Percentiles rank a stretch among this genome's conserved stretches.
Evolutionary conservation across 805 yeast genomes (phyloP).

Genomic region (Saccharomycopsis sp.): DNA sequence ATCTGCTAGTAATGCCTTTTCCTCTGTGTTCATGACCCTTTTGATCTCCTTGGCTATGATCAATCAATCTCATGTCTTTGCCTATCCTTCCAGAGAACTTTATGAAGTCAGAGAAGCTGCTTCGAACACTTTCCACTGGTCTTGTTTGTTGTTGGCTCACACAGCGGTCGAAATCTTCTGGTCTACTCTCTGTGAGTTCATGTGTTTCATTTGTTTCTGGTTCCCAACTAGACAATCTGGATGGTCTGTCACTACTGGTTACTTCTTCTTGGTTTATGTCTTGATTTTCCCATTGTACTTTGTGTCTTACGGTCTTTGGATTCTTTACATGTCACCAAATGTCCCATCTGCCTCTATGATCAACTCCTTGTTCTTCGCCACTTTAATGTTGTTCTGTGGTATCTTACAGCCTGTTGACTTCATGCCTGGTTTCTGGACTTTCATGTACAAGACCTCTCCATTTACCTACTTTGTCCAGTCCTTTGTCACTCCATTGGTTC

Average conservation of each 20-base stretch:
- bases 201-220: slow-evolving; percentile 39
- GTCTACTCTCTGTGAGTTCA: slow-evolving; percentile 38
- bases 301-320: slow-evolving; percentile 38
- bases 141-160: slow-evolving; percentile 35
- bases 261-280: slow-evolving; percentile 30
- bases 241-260: slow-evolving; percentile 31
- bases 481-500: slow-evolving; percentile 35
- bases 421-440: slow-evolving; percentile 45
- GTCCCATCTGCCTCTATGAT: slow-evolving; percentile 37
- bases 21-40: slow-evolving; percentile 40
- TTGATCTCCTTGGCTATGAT: slow-evolving; percentile 36
- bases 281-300: slow-evolving; percentile 35
- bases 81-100: slow-evolving; percentile 34
- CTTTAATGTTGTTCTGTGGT: slow-evolving; percentile 33
- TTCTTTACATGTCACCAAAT: slow-evolving; percentile 39
- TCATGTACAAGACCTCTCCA: slow-evolving; percentile 41
- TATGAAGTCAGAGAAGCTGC: slow-evolving; percentile 40
- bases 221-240: slow-evolving; percentile 39
- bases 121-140: slow-evolving; percentile 39
- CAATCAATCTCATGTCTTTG: slow-evolving; percentile 26
- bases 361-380: slow-evolving; percentile 31
- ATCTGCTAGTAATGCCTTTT: slow-evolving; percentile 41
- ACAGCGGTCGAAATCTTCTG: slow-evolving; percentile 41
- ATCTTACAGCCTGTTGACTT: slow-evolving; percentile 37
- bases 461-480: slow-evolving; percentile 42